Percentiles rank a stretch among this genome's conserved stretches.
Conservation (phyloP, 805 yeast genomes). For the Kodamaea kakaduensis region DNA sequence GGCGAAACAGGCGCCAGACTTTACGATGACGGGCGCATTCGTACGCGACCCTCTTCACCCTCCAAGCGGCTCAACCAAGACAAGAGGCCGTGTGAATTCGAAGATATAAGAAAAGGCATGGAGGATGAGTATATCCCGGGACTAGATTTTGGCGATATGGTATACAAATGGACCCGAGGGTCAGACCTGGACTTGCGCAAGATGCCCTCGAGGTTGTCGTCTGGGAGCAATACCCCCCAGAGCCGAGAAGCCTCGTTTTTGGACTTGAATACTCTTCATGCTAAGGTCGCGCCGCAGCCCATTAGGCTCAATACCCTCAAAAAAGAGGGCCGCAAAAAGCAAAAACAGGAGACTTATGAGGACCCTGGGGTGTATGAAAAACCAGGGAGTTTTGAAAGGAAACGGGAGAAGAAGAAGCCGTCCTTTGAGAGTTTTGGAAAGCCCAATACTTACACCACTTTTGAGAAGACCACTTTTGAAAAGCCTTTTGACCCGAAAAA, state of each 20-base stretch:
- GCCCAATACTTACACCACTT: no score
- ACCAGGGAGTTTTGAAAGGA: slow-evolving; percentile 1
- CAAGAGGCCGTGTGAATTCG: no score
- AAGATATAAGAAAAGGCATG: slow-evolving; percentile 41
- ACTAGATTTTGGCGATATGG: slow-evolving; percentile 49
- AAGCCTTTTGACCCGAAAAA: slow-evolving; percentile 23
- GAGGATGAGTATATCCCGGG: slow-evolving; percentile 80
- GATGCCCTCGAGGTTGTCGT: slow-evolving; percentile 12
- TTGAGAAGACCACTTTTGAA: no score
- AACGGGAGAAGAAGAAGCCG: no score
- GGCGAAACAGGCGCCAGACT: slow-evolving; percentile 50
- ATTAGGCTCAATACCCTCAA: slow-evolving; percentile 20
- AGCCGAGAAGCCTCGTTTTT: slow-evolving; percentile 36
- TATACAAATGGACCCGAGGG: slow-evolving; percentile 44
- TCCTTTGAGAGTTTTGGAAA: no score
- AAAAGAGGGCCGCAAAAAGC: slow-evolving; percentile 14
- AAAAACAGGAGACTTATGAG: slow-evolving; percentile 6
- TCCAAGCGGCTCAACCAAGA: no score
- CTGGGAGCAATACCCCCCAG: slow-evolving; percentile 22
- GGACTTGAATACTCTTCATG: slow-evolving; percentile 40
- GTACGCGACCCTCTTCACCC: slow-evolving; percentile 15
- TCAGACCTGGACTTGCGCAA: slow-evolving; percentile 15
- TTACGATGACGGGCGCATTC: slow-evolving; percentile 49
- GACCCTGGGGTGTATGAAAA: no score
- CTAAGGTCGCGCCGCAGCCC: slow-evolving; percentile 43